Conservation (phyloP, 2,329 filamentous ascomycete genomes). For the Colletotrichum viniferum region DNA sequence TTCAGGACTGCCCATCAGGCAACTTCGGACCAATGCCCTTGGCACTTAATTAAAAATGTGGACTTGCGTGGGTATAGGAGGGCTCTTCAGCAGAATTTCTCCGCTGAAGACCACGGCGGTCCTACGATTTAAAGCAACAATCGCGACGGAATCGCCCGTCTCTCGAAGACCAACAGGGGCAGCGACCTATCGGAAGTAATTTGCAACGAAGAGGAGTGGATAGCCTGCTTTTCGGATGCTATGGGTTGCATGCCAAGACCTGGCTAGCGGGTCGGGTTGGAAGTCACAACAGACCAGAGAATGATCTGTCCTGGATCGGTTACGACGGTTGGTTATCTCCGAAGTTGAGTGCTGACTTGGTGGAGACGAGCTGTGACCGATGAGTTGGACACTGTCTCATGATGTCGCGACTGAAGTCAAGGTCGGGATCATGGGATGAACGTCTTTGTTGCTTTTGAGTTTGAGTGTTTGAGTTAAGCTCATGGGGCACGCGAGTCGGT, state of each 20-base stretch:
- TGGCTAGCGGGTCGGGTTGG: background rate
- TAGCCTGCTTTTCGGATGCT: background rate
- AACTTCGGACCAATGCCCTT: background rate
- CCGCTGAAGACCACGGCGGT: background rate
- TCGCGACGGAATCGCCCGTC: background rate
- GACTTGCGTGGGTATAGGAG: background rate
- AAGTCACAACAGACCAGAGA: background rate
- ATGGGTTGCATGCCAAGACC: background rate
- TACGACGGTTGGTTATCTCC: background rate
- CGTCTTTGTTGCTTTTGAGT: background rate
- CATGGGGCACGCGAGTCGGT: background rate
- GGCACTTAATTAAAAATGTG: background rate
- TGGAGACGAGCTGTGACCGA: background rate
- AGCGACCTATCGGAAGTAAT: background rate
- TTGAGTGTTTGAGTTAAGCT: background rate
- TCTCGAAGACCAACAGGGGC: background rate
- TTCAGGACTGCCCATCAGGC: background rate
- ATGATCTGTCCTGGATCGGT: background rate
- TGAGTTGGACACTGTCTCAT: background rate
- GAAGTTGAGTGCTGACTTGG: background rate
- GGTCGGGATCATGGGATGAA: background rate
- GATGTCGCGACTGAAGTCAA: background rate
- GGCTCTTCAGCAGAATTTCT: background rate
- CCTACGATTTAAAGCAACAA: background rate
- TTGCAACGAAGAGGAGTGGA: background rate